Conservation (phyloP, 805 yeast species). For the Jamesozyma piceae region DNA sequence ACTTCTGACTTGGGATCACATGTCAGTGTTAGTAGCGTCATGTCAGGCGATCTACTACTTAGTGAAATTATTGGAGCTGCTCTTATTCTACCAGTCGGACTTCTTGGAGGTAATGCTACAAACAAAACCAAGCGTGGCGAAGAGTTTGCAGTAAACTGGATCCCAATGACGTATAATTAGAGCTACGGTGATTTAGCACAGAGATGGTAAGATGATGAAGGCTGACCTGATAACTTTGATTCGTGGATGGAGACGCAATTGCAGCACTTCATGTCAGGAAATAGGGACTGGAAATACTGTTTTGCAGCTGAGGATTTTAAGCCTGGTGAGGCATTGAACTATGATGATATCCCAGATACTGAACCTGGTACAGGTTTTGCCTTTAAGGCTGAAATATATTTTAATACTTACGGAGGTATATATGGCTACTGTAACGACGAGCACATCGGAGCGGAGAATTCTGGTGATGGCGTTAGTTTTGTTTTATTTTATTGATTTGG, state of each 20-base stretch:
- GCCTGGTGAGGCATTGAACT: background rate
- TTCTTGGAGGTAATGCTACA: too few species aligned
- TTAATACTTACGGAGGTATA: background rate
- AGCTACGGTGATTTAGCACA: too few species aligned
- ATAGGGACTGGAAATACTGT: conserved; percentile 1
- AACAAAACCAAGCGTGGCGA: too few species aligned
- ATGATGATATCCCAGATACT: background rate
- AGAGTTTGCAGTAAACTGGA: too few species aligned
- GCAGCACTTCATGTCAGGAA: background rate
- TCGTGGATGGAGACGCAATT: background rate
- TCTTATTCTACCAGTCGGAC: too few species aligned
- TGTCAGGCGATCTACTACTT: too few species aligned
- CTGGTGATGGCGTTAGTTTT: background rate
- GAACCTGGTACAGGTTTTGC: background rate
- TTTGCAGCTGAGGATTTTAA: background rate
- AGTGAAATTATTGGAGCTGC: too few species aligned
- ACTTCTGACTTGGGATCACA: too few species aligned
- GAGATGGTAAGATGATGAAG: background rate
- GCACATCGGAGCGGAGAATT: background rate
- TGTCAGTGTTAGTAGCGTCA: too few species aligned
- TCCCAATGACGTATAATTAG: too few species aligned
- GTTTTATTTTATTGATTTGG: too few species aligned
- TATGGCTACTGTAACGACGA: background rate
- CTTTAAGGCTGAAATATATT: background rate
- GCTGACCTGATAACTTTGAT: background rate